Evolutionary conservation across 257 asterid species (phyloP).

Genomic region (Linaria vulgaris): DNA sequence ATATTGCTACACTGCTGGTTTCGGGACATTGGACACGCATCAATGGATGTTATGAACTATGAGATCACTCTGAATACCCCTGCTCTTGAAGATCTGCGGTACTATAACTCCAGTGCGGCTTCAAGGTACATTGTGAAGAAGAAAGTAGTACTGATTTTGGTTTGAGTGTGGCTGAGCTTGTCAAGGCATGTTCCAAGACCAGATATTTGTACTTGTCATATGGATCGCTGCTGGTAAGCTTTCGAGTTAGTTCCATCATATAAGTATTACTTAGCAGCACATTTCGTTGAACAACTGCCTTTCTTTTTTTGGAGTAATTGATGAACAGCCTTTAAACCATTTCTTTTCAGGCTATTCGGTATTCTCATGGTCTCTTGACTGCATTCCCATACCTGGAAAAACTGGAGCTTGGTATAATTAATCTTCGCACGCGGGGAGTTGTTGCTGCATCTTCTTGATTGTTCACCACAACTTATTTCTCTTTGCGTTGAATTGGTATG

Average conservation of each 20-base stretch:
- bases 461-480: neutral
- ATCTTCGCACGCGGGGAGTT: neutral
- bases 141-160: neutral
- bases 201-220: neutral
- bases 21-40: neutral
- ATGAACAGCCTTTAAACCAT: too few relatives aligned
- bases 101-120: neutral
- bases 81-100: neutral
- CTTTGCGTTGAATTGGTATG: constrained; percentile 6
- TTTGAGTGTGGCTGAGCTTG: neutral
- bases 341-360: constrained; percentile 2
- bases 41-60: neutral
- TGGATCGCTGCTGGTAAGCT: neutral
- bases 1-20: neutral
- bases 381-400: neutral
- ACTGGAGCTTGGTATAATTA: neutral
- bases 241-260: neutral
- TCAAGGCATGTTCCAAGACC: neutral
- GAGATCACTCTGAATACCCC: neutral
- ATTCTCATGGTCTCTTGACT: neutral
- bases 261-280: too few relatives aligned
- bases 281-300: too few relatives aligned
- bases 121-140: neutral
- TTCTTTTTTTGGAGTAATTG: too few relatives aligned
- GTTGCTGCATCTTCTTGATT: neutral